Conservation (phyloP, 139 green algal genomes). For the Micractinium sp. region DNA sequence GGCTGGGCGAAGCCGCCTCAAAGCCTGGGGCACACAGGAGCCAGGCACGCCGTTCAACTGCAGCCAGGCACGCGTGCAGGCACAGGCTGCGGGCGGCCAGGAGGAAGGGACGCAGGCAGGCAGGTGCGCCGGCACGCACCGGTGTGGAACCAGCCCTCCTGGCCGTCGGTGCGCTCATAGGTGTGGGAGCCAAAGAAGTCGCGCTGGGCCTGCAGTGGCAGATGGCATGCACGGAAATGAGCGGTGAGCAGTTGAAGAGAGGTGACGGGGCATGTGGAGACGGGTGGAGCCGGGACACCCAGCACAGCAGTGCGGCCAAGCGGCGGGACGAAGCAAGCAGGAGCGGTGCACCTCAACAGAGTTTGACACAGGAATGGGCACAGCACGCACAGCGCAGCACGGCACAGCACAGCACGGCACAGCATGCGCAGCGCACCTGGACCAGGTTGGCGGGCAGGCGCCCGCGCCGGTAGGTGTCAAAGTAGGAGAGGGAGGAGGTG, state of each 20-base stretch:
- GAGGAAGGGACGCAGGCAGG: background rate
- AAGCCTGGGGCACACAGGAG: too few species aligned
- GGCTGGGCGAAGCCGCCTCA: background rate
- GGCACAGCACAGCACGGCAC: background rate
- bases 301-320: background rate
- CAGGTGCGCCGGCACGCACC: constrained; percentile 33
- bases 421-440: constrained; percentile 48
- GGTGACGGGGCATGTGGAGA: background rate
- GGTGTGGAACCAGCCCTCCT: constrained; percentile 90
- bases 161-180: constrained; percentile 89
- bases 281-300: background rate
- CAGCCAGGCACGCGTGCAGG: too few species aligned
- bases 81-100: too few species aligned
- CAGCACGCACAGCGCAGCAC: background rate
- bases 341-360: too few species aligned
- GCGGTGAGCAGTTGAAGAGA: background rate
- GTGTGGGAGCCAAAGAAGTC: constrained; percentile 99
- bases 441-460: constrained; percentile 97
- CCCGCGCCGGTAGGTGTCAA: constrained; percentile 93
- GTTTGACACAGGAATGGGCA: background rate
- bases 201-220: constrained; percentile 84
- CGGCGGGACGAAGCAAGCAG: too few species aligned
- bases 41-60: too few species aligned
- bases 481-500: constrained; percentile 92
- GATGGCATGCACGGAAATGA: background rate